A percentile compares a stretch with the other conserved stretches of the same genome.
Conservation (phyloP, 2,329 filamentous ascomycete genomes). For the Gnomoniopsis sp. region DNA sequence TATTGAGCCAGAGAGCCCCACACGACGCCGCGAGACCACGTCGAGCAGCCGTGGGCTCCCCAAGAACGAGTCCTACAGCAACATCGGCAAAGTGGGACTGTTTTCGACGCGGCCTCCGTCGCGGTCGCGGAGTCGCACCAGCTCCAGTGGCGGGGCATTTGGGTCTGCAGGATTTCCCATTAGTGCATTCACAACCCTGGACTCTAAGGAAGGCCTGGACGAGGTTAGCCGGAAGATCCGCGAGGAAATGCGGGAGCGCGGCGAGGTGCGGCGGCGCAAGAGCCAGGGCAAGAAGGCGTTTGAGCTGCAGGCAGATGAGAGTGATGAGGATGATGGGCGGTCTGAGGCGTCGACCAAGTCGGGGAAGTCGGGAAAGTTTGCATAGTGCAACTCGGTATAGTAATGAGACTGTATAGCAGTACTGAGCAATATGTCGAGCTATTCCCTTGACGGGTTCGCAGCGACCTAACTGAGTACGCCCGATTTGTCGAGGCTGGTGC, state of each 20-base stretch:
- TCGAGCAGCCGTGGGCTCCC: conserved; percentile 58
- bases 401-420: neutral
- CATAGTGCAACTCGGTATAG: neutral
- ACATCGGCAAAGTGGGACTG: conserved; percentile 81
- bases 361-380: conserved; percentile 22
- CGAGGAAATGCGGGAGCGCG: conserved; percentile 78
- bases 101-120: conserved; percentile 88
- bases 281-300: conserved; percentile 38
- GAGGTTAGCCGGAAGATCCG: conserved; percentile 82
- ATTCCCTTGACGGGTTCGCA: neutral
- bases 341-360: conserved; percentile 39
- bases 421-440: neutral
- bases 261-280: conserved; percentile 56
- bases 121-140: conserved; percentile 66
- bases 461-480: no score
- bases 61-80: conserved; percentile 89
- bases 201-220: conserved; percentile 70
- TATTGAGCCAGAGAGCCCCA: conserved; percentile 30
- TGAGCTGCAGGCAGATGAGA: conserved; percentile 32
- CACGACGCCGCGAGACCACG: conserved; percentile 46
- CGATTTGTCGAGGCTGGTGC: no score
- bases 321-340: conserved; percentile 40
- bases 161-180: conserved; percentile 62
- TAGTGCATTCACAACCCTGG: conserved; percentile 64
- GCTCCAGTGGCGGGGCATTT: conserved; percentile 62